These are phyloP conservation scores for Penicillium arizonense DNA, from an alignment of 495 filamentous ascomycete species.

Conservation along the genomic window DNA sequence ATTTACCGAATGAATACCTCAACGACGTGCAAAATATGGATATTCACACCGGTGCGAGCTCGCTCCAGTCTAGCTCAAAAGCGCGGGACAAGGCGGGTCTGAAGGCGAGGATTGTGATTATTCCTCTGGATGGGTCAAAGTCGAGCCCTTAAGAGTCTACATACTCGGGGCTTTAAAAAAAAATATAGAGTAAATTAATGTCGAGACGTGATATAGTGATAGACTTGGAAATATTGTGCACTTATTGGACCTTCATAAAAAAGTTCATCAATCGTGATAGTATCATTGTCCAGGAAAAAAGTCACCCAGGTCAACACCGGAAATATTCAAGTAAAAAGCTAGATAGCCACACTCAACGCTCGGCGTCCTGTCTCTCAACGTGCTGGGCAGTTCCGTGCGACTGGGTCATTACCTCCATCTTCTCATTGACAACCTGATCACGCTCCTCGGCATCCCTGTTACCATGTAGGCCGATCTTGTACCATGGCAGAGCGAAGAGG, in stretches of 20 bases:
- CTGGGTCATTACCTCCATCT: conserved; percentile 20
- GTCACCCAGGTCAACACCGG: neutral
- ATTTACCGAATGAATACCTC: conserved; percentile 32
- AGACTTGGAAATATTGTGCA: no score
- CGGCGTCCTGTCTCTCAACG: conserved; percentile 10
- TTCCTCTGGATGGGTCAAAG: conserved; percentile 20
- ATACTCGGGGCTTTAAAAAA: neutral
- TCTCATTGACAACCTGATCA: conserved; percentile 35
- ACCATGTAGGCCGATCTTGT: conserved; percentile 60
- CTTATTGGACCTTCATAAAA: neutral
- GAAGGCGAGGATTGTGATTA: conserved; percentile 35
- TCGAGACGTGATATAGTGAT: no score
- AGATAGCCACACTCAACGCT: neutral
- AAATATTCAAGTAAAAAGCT: neutral
- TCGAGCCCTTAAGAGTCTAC: no score
- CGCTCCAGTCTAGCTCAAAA: neutral
- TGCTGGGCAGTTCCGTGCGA: conserved; percentile 17
- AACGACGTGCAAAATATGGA: conserved; percentile 27
- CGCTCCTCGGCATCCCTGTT: conserved; percentile 53
- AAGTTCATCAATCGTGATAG: neutral
- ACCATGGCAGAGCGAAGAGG: conserved; percentile 67
- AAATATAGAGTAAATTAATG: neutral
- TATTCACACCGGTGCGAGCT: conserved; percentile 6
- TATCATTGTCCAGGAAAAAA: neutral
- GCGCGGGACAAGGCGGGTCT: conserved; percentile 18